These are phyloP conservation scores for Globisporangium splendens DNA, from an alignment of 352 stramenopile species.

Conservation along the genomic window DNA sequence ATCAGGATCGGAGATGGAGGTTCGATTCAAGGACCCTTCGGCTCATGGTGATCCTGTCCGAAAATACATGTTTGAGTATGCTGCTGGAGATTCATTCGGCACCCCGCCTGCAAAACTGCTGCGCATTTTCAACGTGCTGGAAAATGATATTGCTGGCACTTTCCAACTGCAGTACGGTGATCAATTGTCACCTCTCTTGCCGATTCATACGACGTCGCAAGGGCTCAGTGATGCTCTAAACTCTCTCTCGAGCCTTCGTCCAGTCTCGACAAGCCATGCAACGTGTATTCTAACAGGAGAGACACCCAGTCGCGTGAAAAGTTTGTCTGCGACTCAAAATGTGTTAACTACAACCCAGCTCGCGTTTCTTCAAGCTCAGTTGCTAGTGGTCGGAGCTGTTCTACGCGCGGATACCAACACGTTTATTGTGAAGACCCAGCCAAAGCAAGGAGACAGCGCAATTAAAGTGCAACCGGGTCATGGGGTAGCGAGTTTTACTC, in stretches of 20 bases:
- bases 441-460: conserved; percentile 22
- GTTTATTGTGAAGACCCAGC: conserved; percentile 46
- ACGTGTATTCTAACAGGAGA: conserved; percentile 47
- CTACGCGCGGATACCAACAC: conserved; percentile 28
- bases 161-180: conserved; percentile 72
- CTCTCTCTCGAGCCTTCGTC: conserved; percentile 42
- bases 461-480: conserved; percentile 46
- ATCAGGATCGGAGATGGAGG: conserved; percentile 50
- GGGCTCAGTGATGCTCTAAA: conserved; percentile 32
- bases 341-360: conserved; percentile 40
- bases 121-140: conserved; percentile 33
- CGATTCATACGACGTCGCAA: conserved; percentile 43
- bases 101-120: conserved; percentile 43
- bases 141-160: conserved; percentile 58
- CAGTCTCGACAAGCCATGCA: conserved; percentile 39
- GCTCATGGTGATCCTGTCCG: conserved; percentile 30
- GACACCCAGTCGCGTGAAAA: conserved; percentile 26
- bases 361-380: conserved; percentile 22
- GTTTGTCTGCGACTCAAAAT: conserved; percentile 32
- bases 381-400: conserved; percentile 31
- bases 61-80: conserved; percentile 65
- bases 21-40: conserved; percentile 25
- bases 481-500: conserved; percentile 26
- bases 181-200: conserved; percentile 36
- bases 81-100: conserved; percentile 44